Conservation (phyloP, 192 early-diverging fungal species). For the Oehlia diaphana region DNA sequence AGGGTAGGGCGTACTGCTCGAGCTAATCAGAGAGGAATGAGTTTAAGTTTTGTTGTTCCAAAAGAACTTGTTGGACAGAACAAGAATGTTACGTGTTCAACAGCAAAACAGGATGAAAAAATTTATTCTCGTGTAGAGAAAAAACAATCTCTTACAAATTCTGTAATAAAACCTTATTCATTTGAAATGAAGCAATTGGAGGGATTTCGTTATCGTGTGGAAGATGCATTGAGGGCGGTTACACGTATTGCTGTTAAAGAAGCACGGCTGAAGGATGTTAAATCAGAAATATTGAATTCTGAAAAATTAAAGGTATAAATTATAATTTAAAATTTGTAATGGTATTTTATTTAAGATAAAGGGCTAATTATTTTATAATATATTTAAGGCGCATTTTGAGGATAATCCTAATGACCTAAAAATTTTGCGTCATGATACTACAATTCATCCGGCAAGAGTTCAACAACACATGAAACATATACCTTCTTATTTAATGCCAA, state of each 20-base stretch:
- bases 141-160: constrained; percentile 56
- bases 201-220: constrained; percentile 88
- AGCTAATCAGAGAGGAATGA: constrained; percentile 86
- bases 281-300: constrained; percentile 91
- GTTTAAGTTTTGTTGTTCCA: constrained; percentile 79
- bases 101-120: constrained; percentile 56
- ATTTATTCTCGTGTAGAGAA: constrained; percentile 75
- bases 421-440: constrained; percentile 88
- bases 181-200: constrained; percentile 89
- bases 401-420: constrained; percentile 92
- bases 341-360: background rate
- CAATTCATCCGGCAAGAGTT: constrained; percentile 78
- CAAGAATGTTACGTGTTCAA: constrained; percentile 33
- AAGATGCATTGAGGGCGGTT: constrained; percentile 81
- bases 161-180: constrained; percentile 72
- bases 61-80: constrained; percentile 44
- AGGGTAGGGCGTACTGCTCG: constrained; percentile 95
- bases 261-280: constrained; percentile 93
- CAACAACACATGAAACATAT: constrained; percentile 91
- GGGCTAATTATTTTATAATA: background rate
- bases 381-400: constrained; percentile 81
- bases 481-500: constrained; percentile 91
- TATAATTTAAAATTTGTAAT: too few species aligned
- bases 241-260: constrained; percentile 78
- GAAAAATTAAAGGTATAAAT: constrained; percentile 81